Base-by-base conservation (phyloP, 2,329 filamentous ascomycete species). In the Trichoderma sp. region DNA sequence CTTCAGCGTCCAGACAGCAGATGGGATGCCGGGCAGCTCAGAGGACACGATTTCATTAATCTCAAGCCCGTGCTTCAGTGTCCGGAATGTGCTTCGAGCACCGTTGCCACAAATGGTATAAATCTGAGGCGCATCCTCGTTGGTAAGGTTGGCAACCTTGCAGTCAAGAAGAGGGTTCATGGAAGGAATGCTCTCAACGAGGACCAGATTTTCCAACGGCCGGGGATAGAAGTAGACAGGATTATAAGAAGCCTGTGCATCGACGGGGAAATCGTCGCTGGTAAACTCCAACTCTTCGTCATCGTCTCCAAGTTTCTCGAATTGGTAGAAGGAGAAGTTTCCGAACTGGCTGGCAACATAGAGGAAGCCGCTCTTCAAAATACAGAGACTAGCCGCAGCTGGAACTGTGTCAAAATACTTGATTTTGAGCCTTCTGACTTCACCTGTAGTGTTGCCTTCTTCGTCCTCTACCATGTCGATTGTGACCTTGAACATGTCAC, bases 331-430 rank as follows among this genome's bases (percentile, higher is more conserved):
- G 76, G 95, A 92, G 82, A 97, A 94, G 82, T 98, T 97, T 35
- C 97, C 97, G 78, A 93, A 95, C 84, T 99, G 96, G 81, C 94
- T 94, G 8, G 95, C 95, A 71, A 96, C 93, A 81, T 97, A 99
- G 12, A 99, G 89, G 82, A 98, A 99, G 33, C 97, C 97, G 78
- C 95, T 98, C 85, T 98, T 98, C 79, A 99, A 85, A 79, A 99
- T 98, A 83, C 95, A 95, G 62, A 99, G 89, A 81, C 91, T 97
- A 0, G 94, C 92, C 0, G 95, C 95, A 50, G 97, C 88, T 0
- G 97, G 96, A 4, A 98, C 93, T 0, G 97, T 99, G 81, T 99
- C 97, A 80, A 98, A 99, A 84, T 98, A 99, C 83, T 98, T 98
- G 85, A 99, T 94, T 83, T 95, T 97, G 75, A 99, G 87, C 75